Evolutionary conservation across 441 rosid species (phyloP).

Genomic region (Eugenia klotzschiana): DNA sequence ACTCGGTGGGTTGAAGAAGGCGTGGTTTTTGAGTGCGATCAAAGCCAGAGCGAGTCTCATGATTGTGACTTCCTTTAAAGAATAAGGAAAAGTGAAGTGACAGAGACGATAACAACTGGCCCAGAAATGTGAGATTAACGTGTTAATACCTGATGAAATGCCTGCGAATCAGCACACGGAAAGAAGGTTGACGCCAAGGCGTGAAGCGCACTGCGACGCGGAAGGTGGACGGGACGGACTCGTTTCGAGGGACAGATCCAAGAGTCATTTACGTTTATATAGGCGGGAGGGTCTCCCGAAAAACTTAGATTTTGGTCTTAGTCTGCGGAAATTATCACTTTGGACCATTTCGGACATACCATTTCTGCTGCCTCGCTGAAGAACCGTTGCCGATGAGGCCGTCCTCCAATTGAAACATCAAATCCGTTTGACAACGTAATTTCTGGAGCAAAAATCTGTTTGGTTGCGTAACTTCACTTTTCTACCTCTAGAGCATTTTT

Average conservation of each 20-base stretch:
- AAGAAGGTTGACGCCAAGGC: not conserved
- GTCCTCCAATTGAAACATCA: not conserved
- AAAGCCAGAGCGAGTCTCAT: not conserved
- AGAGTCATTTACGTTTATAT: not conserved
- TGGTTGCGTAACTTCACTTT: too few relatives aligned
- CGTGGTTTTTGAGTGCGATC: constrained; percentile 1
- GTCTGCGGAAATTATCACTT: not conserved
- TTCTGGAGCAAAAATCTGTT: too few relatives aligned
- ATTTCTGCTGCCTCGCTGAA: too few relatives aligned
- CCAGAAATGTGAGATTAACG: not conserved
- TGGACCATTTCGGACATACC: not conserved
- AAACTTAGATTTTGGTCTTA: not conserved
- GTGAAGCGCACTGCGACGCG: not conserved
- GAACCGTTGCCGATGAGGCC: not conserved
- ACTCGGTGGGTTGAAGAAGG: not conserved
- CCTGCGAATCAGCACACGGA: constrained; percentile 3
- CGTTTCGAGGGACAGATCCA: not conserved
- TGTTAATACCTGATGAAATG: constrained; percentile 9
- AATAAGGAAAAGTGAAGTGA: not conserved
- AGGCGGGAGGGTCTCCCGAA: not conserved
- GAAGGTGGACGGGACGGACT: not conserved
- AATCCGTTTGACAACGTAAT: too few relatives aligned
- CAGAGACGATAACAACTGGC: not conserved
- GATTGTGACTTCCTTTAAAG: not conserved
- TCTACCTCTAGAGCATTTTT: too few relatives aligned